Evolutionary conservation across 768 basidiomycete species (phyloP), one percentile per base, ranked within the genome.

Genomic region (Coprinopsis strossmayeri): DNA sequence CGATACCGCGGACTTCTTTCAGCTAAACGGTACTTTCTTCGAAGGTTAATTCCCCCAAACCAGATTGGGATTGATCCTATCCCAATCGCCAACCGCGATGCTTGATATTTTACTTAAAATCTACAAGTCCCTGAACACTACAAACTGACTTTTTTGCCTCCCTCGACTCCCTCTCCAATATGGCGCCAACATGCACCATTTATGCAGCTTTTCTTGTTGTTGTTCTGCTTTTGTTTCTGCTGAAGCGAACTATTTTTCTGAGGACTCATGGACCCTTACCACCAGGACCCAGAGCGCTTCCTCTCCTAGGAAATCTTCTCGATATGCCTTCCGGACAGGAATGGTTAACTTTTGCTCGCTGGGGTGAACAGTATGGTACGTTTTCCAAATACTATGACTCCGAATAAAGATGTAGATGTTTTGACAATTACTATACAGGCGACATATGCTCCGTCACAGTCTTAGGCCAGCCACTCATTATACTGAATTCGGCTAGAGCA

Each of bases 401-500:
- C 9, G 9, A 30, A 17, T 45, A 11, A 26, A 46, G 26, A 27
- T 21, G 15, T 28, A 5, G 23, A 28, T 23, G 46, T 28, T 15
- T 47, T 45, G 17, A 18, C 32, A 52, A 24, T 34, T 34, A 38
- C 24, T 30, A 23, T 26, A 26, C 51, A 84, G 82, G 82, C 30
- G 77, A 78, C 48, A 80, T 84, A 20, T 72, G 73, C 52, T 82
- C 80, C 35, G 71, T 74, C 1, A 81, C 77, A 23, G 66, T 83
- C 12, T 64, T 84, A 3, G 81, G 81, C 2, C 81, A 82, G 52
- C 69, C 79, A 34, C 61, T 84, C 28, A 60, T 84, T 32, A 63
- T 84, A 38, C 53, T 84, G 24, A 82, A 80, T 57, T 76, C 72
- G 10, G 68, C 67, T 18, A 68, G 71, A 56, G 56, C 68, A 17